Percentiles rank a stretch among this genome's conserved stretches.
These are phyloP conservation scores for Sinapis alba DNA, from an alignment of 441 rosid species.

Conservation along the genomic window DNA sequence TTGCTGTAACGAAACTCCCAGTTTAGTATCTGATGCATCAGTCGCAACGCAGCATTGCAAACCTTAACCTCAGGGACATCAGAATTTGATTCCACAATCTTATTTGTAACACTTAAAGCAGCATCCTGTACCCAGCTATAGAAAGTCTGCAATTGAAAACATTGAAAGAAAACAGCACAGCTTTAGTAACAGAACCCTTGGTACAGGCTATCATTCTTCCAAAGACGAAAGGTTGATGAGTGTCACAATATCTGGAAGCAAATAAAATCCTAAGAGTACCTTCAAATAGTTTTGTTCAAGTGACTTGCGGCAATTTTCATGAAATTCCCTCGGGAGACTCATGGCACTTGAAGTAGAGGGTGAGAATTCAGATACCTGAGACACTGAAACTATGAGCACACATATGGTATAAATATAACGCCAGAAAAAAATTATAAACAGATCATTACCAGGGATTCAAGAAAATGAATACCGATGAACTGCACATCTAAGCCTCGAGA, in stretches of 20 bases:
- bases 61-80: slow-evolving; percentile 83
- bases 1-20: slow-evolving; percentile 80
- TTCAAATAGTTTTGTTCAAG: slow-evolving; percentile 83
- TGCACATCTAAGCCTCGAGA: slow-evolving; percentile 78
- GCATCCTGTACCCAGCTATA: slow-evolving; percentile 91
- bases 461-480: slow-evolving; percentile 79
- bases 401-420: slow-evolving; percentile 17
- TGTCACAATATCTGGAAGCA: slow-evolving; percentile 24
- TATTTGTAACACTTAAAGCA: slow-evolving; percentile 71
- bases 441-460: slow-evolving; percentile 82
- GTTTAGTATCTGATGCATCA: slow-evolving; percentile 91
- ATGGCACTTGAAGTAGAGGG: slow-evolving; percentile 94
- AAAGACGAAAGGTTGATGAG: slow-evolving; percentile 11
- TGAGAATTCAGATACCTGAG: slow-evolving; percentile 93
- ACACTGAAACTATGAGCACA: slow-evolving; percentile 32
- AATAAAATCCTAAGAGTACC: slow-evolving; percentile 50
- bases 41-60: slow-evolving; percentile 78
- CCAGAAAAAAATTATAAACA: slow-evolving; percentile 26
- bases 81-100: slow-evolving; percentile 68
- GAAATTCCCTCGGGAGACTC: slow-evolving; percentile 98
- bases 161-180: slow-evolving; percentile 17
- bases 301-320: slow-evolving; percentile 83
- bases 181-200: slow-evolving; percentile 21
- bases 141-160: slow-evolving; percentile 63
- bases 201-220: slow-evolving; percentile 28